Conservation (phyloP, 2,329 filamentous ascomycete species). For the Metarhizium sp. region DNA sequence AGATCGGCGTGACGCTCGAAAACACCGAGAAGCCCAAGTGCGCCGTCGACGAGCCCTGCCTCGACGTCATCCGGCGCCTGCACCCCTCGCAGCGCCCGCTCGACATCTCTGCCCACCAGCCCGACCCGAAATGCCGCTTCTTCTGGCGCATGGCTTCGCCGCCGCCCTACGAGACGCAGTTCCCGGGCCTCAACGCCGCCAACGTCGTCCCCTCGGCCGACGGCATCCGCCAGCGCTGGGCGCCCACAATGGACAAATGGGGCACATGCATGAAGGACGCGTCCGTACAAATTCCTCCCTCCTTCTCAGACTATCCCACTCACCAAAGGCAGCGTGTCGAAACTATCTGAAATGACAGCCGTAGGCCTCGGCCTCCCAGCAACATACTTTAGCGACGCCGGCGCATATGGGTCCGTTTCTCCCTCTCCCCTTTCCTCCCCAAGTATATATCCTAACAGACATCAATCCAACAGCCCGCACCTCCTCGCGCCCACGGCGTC, state of each 20-base stretch:
- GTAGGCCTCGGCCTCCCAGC: slow-evolving; percentile 44
- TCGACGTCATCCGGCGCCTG: slow-evolving; percentile 45
- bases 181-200: slow-evolving; percentile 43
- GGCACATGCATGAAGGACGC: slow-evolving; percentile 51
- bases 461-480: slow-evolving; percentile 35
- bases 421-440: neutral
- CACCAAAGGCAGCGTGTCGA: slow-evolving; percentile 34
- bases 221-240: slow-evolving; percentile 41
- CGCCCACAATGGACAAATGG: slow-evolving; percentile 46
- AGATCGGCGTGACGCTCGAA: slow-evolving; percentile 53
- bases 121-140: slow-evolving; percentile 54
- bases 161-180: slow-evolving; percentile 44
- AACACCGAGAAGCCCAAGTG: slow-evolving; percentile 56
- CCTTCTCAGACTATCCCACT: neutral
- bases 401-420: slow-evolving; percentile 39
- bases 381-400: slow-evolving; percentile 44
- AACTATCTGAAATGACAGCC: slow-evolving; percentile 50
- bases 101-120: slow-evolving; percentile 45
- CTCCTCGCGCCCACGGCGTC: slow-evolving; percentile 53
- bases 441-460: neutral
- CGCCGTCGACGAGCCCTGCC: slow-evolving; percentile 51
- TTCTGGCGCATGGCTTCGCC: slow-evolving; percentile 51
- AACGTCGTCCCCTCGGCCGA: slow-evolving; percentile 45
- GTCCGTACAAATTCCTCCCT: slow-evolving; percentile 21
- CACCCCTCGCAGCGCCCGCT: slow-evolving; percentile 46